phyloP scores from a whole-genome alignment of 129 eudicot genomes.

The Lactuca sativa region DNA sequence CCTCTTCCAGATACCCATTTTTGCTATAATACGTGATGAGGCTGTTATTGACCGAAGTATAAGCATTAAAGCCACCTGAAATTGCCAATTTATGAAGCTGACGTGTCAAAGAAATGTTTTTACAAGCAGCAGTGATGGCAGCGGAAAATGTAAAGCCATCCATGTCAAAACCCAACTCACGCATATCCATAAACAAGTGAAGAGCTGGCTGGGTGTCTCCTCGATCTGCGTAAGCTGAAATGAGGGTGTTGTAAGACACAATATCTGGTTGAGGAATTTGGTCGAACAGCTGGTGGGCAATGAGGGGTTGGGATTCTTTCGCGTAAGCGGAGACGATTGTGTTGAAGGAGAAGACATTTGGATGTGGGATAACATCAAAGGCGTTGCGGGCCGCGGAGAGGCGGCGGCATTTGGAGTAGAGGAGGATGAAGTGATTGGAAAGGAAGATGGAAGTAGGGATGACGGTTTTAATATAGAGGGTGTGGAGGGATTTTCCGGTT shows the following conservation, averaged over 20 bases:
- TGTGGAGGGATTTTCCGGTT: constrained; percentile 53
- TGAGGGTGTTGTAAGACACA: constrained; percentile 73
- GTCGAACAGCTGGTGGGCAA: constrained; percentile 81
- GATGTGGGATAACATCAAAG: constrained; percentile 45
- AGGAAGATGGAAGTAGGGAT: constrained; percentile 52
- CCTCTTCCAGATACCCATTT: constrained; percentile 50
- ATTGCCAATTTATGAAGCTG: constrained; percentile 62
- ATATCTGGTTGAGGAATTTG: constrained; percentile 68
- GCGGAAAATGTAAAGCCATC: constrained; percentile 75
- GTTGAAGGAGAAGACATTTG: constrained; percentile 74
- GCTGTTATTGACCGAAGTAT: constrained; percentile 61
- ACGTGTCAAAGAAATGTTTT: constrained; percentile 39
- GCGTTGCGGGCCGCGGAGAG: constrained; percentile 58
- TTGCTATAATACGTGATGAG: constrained; percentile 61
- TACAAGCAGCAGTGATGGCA: constrained; percentile 55
- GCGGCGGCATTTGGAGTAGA: constrained; percentile 80
- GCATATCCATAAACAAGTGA: constrained; percentile 49
- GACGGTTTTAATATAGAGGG: constrained; percentile 48
- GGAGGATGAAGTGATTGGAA: constrained; percentile 81
- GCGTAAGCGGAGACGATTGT: constrained; percentile 68
- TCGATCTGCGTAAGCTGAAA: constrained; percentile 64
- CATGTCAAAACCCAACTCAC: constrained; percentile 47
- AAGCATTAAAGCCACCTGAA: constrained; percentile 55
- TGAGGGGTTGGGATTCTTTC: constrained; percentile 45
- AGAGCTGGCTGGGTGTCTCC: constrained; percentile 49